Base-by-base conservation (phyloP, 345 rosid species). In the Citrus trifoliata region DNA sequence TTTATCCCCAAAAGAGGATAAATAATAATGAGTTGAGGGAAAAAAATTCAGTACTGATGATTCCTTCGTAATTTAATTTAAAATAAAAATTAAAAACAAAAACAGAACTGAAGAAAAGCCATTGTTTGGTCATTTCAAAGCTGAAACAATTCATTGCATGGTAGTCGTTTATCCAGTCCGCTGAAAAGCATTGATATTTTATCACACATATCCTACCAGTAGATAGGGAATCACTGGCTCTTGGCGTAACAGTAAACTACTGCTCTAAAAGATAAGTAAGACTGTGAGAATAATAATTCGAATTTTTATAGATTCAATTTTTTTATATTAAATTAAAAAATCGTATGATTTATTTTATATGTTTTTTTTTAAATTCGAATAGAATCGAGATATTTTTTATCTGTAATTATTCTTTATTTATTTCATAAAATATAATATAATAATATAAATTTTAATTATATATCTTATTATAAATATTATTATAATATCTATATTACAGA, bases 401-500 rank as follows among this genome's bases (percentile, higher is more conserved):
- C 0, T 32, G 0, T 32, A 3, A 4, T 0, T 0, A 0, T 32
- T 0, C 3, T 32, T 32, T 32, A 32, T 32, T 0, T 32, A 32
- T 0, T 32, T 32, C 0, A 32, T 4, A 32, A 0, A 32, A 4
- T 32, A 4, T 32, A 4, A 32, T 32, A 0, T 32, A 32, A 32
- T 32, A 32, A 32, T 32, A 32, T 32, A 32, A 32, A 32, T 32
- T 32, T 32, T 32, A 32, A 4, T 32, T 32, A 32, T 4, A 32
- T 32, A 32, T 32, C 0, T 32, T 0, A 32, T 32, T 32, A 32
- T 32, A 32, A 32, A 32, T 4, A 32, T 32, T 0, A 32, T 0
- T 4, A 4, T 32, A 32, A 32, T 32, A 32, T 32, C 0, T 32
- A 32, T 32, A 32, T 32, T 32, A 32, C 0, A 32, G 0, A 32